Base-by-base conservation (phyloP, 345 rosid genomes). In the Arabis hirsuta region DNA sequence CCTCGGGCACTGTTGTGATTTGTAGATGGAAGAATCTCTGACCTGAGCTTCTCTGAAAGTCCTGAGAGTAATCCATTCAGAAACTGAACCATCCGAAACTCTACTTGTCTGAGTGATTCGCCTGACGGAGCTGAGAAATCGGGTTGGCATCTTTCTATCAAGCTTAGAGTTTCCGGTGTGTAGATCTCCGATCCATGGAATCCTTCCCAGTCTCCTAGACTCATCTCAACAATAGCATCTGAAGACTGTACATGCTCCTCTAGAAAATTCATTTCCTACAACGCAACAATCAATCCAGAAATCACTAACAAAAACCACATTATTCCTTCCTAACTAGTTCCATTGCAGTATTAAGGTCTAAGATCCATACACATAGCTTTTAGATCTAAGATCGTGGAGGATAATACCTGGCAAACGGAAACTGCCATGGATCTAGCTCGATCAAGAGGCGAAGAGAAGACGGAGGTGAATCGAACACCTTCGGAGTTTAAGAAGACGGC, bases 31-130 rank as follows among this genome's bases (percentile, higher is more conserved):
- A 83, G 68, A 57, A 80, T 63, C n/a, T 90, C 97, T 2, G 84
- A 78, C 53, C 91, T 90, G 78, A 91, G 69, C 82, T 86, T 91
- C 65, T 88, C 95, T 1, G 87, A 79, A 60, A 91, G 78, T 34
- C 89, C 86, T 12, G 83, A 67, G 14, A 93, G 75, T 0, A 84
- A 82, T 10, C 76, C 80, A 43, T 89, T 91, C 71, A 95, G 64
- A 86, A 95, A 95, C 76, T 90, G 96, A 81, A 84, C 84, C 89
- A 90, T 87, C 58, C 99, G 86, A 79, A 89, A 91, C 82, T 91
- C 97, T 38, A 95, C 93, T 76, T 89, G 95, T 80, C 99, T 84
- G 20, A 95, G 90, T 39, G 99, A 91, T 79, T 95, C 97, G 41
- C 99, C 99, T 1, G 88, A 83, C 0, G 97, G 99, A 16, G 92